Percentiles rank a stretch among this genome's conserved stretches.
Conservation (phyloP, 306 rosid species). For the Acacia confusa region DNA sequence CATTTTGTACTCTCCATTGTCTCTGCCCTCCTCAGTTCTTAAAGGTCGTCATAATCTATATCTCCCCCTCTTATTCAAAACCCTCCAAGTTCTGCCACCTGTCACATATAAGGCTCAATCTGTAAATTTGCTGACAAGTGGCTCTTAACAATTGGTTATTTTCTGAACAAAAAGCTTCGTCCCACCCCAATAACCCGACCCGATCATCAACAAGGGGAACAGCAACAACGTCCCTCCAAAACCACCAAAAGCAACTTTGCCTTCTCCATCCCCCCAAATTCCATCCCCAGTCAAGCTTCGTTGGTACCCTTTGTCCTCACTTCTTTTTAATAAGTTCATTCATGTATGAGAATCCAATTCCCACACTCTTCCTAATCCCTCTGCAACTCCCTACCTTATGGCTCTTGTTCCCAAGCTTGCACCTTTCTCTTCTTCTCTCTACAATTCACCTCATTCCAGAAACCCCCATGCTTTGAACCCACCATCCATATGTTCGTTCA, state of each 20-base stretch:
- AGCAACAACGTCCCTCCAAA: constrained; percentile 29
- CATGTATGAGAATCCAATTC: neutral
- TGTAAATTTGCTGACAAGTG: neutral
- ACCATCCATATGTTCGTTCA: constrained; percentile 51
- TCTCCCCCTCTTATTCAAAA: neutral
- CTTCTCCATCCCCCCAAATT: constrained; percentile 42
- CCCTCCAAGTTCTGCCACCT: neutral
- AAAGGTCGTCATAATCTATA: neutral
- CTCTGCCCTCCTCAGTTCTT: neutral
- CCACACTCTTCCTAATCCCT: neutral
- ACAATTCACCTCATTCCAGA: constrained; percentile 20
- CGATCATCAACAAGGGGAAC: neutral
- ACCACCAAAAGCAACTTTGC: constrained; percentile 31
- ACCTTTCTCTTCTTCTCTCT: constrained; percentile 46
- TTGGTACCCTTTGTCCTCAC: neutral
- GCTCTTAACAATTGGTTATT: neutral
- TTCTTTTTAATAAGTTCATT: neutral
- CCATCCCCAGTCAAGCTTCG: constrained; percentile 26
- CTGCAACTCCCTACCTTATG: constrained; percentile 30
- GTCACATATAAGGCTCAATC: neutral
- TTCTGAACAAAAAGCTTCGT: neutral
- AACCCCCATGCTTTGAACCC: constrained; percentile 29
- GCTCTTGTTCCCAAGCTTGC: constrained; percentile 51
- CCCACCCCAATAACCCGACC: neutral
- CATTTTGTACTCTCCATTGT: neutral